Evolutionary conservation across 768 basidiomycete genomes (phyloP).

Genomic region (Kockovaella imperatae): DNA sequence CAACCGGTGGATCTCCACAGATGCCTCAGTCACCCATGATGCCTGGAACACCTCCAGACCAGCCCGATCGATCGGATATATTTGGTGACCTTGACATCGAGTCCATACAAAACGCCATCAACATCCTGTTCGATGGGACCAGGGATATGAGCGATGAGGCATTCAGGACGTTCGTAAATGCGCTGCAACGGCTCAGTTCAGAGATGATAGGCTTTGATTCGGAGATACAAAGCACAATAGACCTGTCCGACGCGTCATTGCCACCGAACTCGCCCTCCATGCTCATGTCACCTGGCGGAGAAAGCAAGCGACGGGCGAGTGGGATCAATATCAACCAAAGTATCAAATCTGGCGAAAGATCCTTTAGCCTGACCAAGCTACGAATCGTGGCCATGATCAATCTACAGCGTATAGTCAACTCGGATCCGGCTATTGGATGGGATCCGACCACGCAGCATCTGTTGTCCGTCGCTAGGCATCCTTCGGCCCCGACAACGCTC

Average conservation of each 20-base stretch:
- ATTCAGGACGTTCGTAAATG: conserved; percentile 67
- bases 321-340: conserved; percentile 78
- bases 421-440: conserved; percentile 80
- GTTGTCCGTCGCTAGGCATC: conserved; percentile 63
- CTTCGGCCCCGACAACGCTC: conserved; percentile 61
- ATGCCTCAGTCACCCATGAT: conserved; percentile 15
- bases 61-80: conserved; percentile 15
- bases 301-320: conserved; percentile 61
- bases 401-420: conserved; percentile 75
- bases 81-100: conserved; percentile 47
- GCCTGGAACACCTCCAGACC: neutral
- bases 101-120: conserved; percentile 63
- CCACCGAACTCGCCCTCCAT: conserved; percentile 6
- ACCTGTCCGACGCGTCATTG: conserved; percentile 7
- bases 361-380: conserved; percentile 80
- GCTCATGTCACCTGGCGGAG: conserved; percentile 12
- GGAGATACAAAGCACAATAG: neutral
- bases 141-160: conserved; percentile 74
- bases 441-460: conserved; percentile 70
- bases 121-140: conserved; percentile 76
- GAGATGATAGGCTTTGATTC: conserved; percentile 87
- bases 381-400: conserved; percentile 73
- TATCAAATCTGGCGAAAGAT: conserved; percentile 68
- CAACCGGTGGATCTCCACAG: conserved; percentile 14
- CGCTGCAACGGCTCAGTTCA: conserved; percentile 74